Base-by-base conservation (phyloP, 768 basidiomycete species). In the Trametes sanguinea region DNA sequence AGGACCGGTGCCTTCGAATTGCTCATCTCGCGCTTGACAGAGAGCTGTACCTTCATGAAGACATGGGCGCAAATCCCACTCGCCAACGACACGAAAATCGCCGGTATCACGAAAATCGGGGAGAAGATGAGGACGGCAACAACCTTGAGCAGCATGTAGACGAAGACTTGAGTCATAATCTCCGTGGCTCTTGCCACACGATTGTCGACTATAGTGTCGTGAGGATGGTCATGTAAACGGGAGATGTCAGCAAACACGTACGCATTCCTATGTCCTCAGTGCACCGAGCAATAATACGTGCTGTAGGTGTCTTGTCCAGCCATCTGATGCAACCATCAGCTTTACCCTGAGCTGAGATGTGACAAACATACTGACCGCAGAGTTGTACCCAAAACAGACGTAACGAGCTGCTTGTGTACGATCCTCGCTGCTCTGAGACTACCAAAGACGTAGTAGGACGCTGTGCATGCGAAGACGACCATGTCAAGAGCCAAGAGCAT, bases 31-130 rank as follows among this genome's bases (percentile, higher is more conserved):
- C 83, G 76, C 71, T 85, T 85, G 63, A 85, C 80, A 8, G 80
- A 76, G 10, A 85, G 74, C 64, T 86, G 85, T 3, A 81, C 81
- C 58, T 76, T 77, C 69, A 85, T 84, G 69, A 83, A 85, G 6
- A 83, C 67, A 40, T 79, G 76, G 13, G 82, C 83, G 22, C 77
- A 65, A 58, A 75, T 65, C 22, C 60, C 73, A 6, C 82, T 83
- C 2, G 79, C 9, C 11, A 75, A 52, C 9, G 71, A 67, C 7
- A 81, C 66, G 3, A 71, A 10, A 10, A 74, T 43, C 4, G 76
- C 79, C 1, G 80, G 79, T 0, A 78, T 22, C 32, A 76, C 54
- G 68, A 82, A 82, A 3, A 75, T 54, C 0, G 81, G 81, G 0
- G 76, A 76, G 39, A 80, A 61, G 16, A 74, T 53, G 27, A 79